Evolutionary conservation across 2,329 filamentous ascomycete genomes (phyloP), one percentile per base, ranked within the genome.

Genomic region (Arthrobotrys entomopaga): DNA sequence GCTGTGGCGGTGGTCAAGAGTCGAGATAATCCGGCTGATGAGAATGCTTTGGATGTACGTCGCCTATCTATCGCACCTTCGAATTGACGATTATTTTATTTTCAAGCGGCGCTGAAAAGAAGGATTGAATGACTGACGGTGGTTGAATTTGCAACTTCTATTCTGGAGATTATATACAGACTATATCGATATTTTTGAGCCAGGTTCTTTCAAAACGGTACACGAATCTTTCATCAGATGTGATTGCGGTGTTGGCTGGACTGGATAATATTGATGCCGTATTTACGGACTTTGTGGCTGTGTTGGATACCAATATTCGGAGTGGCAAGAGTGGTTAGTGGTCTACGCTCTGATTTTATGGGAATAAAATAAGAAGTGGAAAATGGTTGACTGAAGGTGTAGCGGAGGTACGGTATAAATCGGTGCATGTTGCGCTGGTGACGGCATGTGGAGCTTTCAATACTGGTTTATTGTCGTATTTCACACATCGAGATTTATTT

Each of bases 391-490:
- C 93, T 84, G 81, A 90, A 82, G 42, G 15, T 19, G n/a, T 60
- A 93, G 90, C 91, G 79, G 87, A 90, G 43, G 80, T 95, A 59
- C 89, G 93, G 67, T 86, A 89, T 77, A 93, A 91, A 80, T 94
- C 93, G 6, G 87, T 97, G 29, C 86, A 91, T 78, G 90, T 92
- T 49, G 89, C 93, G 6, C 86, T 97, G 70, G 90, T 93, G 13
- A 89, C 97, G 65, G 91, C 92, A 5, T 92, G 93, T 8, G 93
- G 94, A n/a, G 93, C 93, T 66, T 98, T 97, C 81, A 93, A 96
- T 82, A 98, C 95, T 2, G 95, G 92, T 54, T 85, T 99, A 20
- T 86, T 97, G 64, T 96, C 93, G 0, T 99, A 98, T 82, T 92
- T 99, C 80, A 95, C 95, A 46, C 93, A 98, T 80, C 86, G 92